Conservation (phyloP, 1,284 basidiomycete genomes). For the Lentinula novae-zelandiae region DNA sequence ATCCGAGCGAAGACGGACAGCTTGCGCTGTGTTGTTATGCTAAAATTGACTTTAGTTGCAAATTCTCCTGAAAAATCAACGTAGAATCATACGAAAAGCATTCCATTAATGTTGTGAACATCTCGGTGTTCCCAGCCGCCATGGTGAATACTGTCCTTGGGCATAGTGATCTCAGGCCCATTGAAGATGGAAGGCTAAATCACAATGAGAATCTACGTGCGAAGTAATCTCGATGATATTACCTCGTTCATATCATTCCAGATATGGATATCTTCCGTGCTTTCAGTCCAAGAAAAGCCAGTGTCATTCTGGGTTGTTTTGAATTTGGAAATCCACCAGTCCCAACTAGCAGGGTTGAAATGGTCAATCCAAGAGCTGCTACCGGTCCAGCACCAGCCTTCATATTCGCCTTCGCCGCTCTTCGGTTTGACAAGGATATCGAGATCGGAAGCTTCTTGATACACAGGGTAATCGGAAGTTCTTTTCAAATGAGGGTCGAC, state of each 20-base stretch:
- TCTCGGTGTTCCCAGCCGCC: constrained; percentile 98
- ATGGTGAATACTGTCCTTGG: constrained; percentile 88
- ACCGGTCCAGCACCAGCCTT: constrained; percentile 99
- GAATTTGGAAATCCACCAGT: constrained; percentile 90
- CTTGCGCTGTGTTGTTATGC: constrained; percentile 87
- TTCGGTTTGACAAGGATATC: constrained; percentile 81
- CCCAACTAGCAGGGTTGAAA: constrained; percentile 89
- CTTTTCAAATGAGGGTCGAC: constrained; percentile 97
- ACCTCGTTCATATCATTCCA: constrained; percentile 99
- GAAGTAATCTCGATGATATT: constrained; percentile 16
- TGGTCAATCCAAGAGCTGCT: constrained; percentile 96
- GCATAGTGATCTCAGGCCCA: constrained; percentile 97
- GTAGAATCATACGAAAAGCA: constrained; percentile 64
- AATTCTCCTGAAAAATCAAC: constrained; percentile 10
- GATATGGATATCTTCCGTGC: constrained; percentile 81
- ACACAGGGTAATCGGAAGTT: constrained; percentile 77
- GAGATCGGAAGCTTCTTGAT: constrained; percentile 79
- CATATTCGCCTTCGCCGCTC: constrained; percentile 80
- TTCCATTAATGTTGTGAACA: constrained; percentile 91
- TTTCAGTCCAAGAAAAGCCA: constrained; percentile 70
- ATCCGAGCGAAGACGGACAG: constrained; percentile 72
- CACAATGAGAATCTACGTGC: constrained; percentile 1
- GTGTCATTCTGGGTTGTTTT: constrained; percentile 41
- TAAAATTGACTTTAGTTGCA: constrained; percentile 24
- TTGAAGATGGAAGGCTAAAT: constrained; percentile 92